Percentiles rank a stretch among this genome's conserved stretches.
These are phyloP conservation scores for Trichoderma asperelloides DNA, from an alignment of 495 filamentous ascomycete genomes.

Conservation along the genomic window DNA sequence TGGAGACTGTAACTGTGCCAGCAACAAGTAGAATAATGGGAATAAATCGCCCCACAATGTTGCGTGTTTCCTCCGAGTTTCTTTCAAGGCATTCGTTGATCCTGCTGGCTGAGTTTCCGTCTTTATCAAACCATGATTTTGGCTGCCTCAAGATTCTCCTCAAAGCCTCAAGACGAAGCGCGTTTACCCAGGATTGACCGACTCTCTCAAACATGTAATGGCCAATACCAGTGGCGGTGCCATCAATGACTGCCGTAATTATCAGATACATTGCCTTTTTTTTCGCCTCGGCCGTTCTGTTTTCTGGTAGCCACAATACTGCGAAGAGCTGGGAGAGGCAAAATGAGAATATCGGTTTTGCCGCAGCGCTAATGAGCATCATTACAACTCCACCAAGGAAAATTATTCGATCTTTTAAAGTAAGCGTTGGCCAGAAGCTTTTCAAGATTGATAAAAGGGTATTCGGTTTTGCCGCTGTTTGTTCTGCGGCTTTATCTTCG, in stretches of 20 bases:
- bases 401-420: slow-evolving; percentile 37
- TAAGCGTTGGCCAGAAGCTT: slow-evolving; percentile 65
- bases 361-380: slow-evolving; percentile 54
- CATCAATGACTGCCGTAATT: slow-evolving; percentile 58
- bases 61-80: slow-evolving; percentile 81
- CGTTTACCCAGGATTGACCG: slow-evolving; percentile 73
- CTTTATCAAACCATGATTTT: slow-evolving; percentile 71
- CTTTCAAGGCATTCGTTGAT: slow-evolving; percentile 68
- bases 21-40: slow-evolving; percentile 56
- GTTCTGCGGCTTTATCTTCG: slow-evolving; percentile 6
- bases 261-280: slow-evolving; percentile 66
- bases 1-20: slow-evolving; percentile 53
- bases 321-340: slow-evolving; percentile 65
- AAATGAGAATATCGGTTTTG: slow-evolving; percentile 70
- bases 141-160: slow-evolving; percentile 69
- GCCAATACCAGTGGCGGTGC: slow-evolving; percentile 51
- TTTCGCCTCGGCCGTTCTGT: slow-evolving; percentile 36
- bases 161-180: slow-evolving; percentile 59
- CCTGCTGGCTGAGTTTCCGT: slow-evolving; percentile 51
- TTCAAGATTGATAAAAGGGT: slow-evolving; percentile 53
- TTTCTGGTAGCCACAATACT: slow-evolving; percentile 50
- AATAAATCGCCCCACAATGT: slow-evolving; percentile 69
- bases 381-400: slow-evolving; percentile 53
- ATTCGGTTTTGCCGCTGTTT: slow-evolving; percentile 5
- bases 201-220: slow-evolving; percentile 62